Evolutionary conservation across 768 basidiomycete genomes (phyloP), one percentile per base, ranked within the genome.

Genomic region (Coprinellus micaceus): DNA sequence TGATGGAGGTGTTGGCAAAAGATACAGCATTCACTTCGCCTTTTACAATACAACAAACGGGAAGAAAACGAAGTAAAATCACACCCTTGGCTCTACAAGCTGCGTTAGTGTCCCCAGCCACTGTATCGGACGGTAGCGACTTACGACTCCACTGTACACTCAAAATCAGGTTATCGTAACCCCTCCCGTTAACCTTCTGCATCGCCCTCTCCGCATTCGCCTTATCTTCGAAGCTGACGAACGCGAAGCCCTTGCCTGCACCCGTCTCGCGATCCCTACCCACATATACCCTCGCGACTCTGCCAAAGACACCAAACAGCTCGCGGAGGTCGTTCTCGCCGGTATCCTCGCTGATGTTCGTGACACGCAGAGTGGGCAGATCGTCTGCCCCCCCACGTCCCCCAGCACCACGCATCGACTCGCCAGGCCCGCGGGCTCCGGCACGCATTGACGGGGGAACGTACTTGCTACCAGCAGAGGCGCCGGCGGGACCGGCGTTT

Each of bases 181-280:
- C 94, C 64, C 83, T 82, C 24, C 95, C 96, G 65, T 98, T 80
- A 61, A 94, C 85, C 72, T 94, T 96, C 65, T 91, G 85, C 76
- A 97, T 87, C 41, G 97, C 97, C 67, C 77, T 81, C 72, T 96
- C 91, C 19, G 92, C 97, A 52, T 78, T 75, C 11, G 81, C 77
- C 66, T 80, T 78, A 15, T 88, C 87, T 67, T 98, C 96, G 65
- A 97, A 99, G 69, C 89, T 92, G 54, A 99, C 95, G 64, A 98
- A 98, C 15, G 95, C 96, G 69, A 96, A 97, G 48, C 96, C 96
- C 72, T 96, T 97, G 56, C 94, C 94, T 21, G 89, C 82, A 45
- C 95, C 92, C 9, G 96, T 98, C 65, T 97, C 95, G 52, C 93
- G 80, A 69, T 99, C 97, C 44, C 91, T 81, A 24, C 96, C 97